phyloP scores from a whole-genome alignment of 2,329 filamentous ascomycete genomes.

The Penicillium sp. region DNA sequence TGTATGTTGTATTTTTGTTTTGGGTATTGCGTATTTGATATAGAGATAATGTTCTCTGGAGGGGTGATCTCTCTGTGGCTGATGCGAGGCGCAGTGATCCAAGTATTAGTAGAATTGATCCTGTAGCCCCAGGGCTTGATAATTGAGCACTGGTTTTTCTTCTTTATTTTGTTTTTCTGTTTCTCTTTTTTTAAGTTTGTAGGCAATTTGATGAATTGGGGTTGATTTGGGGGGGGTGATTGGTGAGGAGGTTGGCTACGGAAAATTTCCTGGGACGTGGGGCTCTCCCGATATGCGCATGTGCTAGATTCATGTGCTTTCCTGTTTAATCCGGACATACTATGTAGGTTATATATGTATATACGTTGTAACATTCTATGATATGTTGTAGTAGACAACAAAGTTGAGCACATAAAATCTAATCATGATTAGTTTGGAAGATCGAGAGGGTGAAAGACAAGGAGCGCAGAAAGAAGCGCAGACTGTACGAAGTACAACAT shows the following conservation, averaged over 20 bases:
- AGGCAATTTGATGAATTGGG: not conserved
- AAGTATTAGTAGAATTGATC: not conserved
- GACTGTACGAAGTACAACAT: not conserved
- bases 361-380: too few species aligned
- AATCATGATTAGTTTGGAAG: too few species aligned
- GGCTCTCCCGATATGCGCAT: not conserved
- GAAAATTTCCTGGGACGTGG: not conserved
- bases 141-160: not conserved
- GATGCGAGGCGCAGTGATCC: not conserved
- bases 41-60: not conserved
- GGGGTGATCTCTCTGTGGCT: conserved; percentile 6
- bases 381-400: too few species aligned
- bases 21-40: not conserved
- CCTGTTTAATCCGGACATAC: too few species aligned
- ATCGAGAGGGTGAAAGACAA: too few species aligned
- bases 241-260: not conserved
- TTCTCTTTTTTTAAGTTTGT: too few species aligned
- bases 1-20: not conserved
- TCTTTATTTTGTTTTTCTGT: not conserved
- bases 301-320: too few species aligned
- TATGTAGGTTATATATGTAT: too few species aligned
- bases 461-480: too few species aligned
- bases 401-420: too few species aligned
- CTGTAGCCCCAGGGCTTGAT: not conserved
- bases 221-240: too few species aligned